Evolutionary conservation across 129 eudicot species (phyloP), one percentile per base, ranked within the genome.

Genomic region (Artemisia annua): DNA sequence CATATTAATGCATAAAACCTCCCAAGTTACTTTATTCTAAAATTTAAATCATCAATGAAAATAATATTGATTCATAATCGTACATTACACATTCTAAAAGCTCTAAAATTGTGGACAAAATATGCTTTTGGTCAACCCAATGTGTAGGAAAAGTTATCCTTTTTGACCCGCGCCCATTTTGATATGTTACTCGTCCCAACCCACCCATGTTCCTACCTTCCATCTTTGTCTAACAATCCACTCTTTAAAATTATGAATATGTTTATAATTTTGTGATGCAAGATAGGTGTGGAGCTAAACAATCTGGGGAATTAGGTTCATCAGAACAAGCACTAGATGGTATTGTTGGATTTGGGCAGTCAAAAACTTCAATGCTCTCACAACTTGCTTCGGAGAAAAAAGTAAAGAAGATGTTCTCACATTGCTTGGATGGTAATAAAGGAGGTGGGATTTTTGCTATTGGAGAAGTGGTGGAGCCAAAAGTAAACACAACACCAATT

Each of bases 361-460:
- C 84, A 16, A 77, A 77, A 54, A 69, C 87, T 24, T 87, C 92
- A 0, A 28, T 84, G 67, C 73, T 87, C 20, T 87, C 92, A 15
- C 92, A 84, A 70, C 85, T 87, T 61, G 73, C 92, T 46, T 49
- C 69, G 14, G 43, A 79, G 15, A 78, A 75, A 50, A 82, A 82
- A 71, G 68, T 82, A 71, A 79, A 76, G 44, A 82, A 74, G 62
- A 43, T 69, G 70, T 87, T 87, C 62, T 78, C 92, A 44, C 92
- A 87, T 75, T 87, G 92, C 75, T 82, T 87, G 75, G 86, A 82
- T 55, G 78, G 84, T 64, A 67, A 16, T 3, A 79, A 77, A 13
- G 92, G 92, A 26, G 92, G 92, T 32, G 92, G 92, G 28, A 82
- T 87, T 3, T 87, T 84, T 60, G 83, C 87, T 56, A 87, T 87